phyloP scores from a whole-genome alignment of 1,284 basidiomycete species.

The Wallemia ichthyophaga region DNA sequence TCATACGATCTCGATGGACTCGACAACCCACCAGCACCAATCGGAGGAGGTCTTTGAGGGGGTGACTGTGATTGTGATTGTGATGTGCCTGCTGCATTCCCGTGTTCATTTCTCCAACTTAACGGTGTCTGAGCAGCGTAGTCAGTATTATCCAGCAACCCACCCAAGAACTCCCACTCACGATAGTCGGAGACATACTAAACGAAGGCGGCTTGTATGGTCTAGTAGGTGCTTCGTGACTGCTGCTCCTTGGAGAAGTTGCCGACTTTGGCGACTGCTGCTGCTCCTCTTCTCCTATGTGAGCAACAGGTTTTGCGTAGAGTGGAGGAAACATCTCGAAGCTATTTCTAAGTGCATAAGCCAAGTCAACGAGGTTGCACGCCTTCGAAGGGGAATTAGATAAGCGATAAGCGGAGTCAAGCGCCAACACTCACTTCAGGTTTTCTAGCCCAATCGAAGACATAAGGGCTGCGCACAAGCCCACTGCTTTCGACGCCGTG shows the following conservation, averaged over 20 bases:
- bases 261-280: constrained; percentile 1
- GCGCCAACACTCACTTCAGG: constrained; percentile 30
- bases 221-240: constrained; percentile 5
- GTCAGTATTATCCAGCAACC: no score
- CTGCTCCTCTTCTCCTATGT: not conserved
- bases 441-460: constrained; percentile 47
- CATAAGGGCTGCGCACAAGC: constrained; percentile 32
- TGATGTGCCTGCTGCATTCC: no score
- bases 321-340: constrained; percentile 70
- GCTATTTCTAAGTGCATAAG: constrained; percentile 40
- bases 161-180: not conserved
- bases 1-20: no score
- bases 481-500: constrained; percentile 58
- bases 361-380: constrained; percentile 31
- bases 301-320: constrained; percentile 39
- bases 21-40: no score
- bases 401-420: constrained; percentile 4
- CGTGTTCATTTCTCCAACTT: constrained; percentile 1
- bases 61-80: constrained; percentile 4
- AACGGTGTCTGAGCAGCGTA: constrained; percentile 6
- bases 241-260: not conserved
- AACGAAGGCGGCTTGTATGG: constrained; percentile 3
- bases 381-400: constrained; percentile 21
- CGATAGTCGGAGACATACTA: constrained; percentile 20
- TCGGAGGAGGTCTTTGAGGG: not conserved